Conservation (phyloP, 768 basidiomycete genomes). For the Lentinula aciculospora region DNA sequence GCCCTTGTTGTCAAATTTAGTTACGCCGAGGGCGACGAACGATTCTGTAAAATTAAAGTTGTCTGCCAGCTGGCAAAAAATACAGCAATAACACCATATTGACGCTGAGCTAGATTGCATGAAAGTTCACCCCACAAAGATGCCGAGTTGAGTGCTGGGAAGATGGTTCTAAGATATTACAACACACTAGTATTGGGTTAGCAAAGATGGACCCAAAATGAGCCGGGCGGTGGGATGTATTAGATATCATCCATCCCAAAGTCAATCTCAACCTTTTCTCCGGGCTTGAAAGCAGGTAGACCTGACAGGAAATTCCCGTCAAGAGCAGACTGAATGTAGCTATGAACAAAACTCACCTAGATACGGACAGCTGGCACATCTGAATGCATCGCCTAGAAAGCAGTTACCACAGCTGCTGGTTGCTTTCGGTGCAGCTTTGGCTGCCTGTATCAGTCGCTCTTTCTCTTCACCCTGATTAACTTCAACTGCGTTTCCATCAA, state of each 20-base stretch:
- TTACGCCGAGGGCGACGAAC: no score
- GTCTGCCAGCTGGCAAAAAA: no score
- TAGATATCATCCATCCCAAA: constrained; percentile 87
- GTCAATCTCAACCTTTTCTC: constrained; percentile 93
- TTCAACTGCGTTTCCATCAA: constrained; percentile 53
- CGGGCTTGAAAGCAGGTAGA: constrained; percentile 95
- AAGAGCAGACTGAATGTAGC: background rate
- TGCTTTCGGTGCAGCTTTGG: constrained; percentile 72
- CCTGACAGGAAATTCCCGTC: constrained; percentile 41
- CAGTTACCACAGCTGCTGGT: constrained; percentile 98
- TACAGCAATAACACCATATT: no score
- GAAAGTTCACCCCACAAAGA: no score
- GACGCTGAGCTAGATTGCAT: no score
- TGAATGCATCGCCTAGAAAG: constrained; percentile 96
- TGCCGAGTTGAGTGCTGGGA: no score
- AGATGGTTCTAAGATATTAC: no score
- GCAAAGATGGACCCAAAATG: no score
- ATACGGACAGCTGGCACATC: constrained; percentile 95
- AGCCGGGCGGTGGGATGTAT: constrained; percentile 11
- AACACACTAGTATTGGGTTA: no score
- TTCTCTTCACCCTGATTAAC: constrained; percentile 50
- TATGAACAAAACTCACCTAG: constrained; percentile 57
- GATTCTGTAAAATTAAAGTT: no score
- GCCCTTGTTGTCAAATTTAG: no score
- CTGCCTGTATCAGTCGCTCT: constrained; percentile 60